Evolutionary conservation across 2,329 filamentous ascomycete species (phyloP).

Genomic region (Colletotrichum australisinense): DNA sequence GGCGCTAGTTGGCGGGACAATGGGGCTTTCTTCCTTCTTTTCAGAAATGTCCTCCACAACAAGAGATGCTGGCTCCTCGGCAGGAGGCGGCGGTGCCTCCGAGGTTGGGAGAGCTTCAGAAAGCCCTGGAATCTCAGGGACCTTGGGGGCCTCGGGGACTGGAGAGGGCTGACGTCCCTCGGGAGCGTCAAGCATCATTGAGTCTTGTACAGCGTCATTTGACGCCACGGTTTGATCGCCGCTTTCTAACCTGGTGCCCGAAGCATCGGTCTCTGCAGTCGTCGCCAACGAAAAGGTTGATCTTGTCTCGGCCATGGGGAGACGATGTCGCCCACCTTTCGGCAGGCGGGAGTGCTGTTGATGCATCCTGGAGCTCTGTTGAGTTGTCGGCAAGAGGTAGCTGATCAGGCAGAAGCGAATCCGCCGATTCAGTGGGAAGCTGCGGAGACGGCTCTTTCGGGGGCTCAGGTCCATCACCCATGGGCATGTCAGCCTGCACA

Average conservation of each 20-base stretch:
- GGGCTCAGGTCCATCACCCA: conserved; percentile 15
- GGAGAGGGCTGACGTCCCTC: background rate
- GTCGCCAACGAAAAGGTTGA: conserved; percentile 31
- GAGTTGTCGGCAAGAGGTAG: conserved; percentile 3
- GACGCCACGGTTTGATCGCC: conserved; percentile 25
- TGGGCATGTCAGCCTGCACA: conserved; percentile 10
- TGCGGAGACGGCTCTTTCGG: background rate
- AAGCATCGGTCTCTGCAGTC: conserved; percentile 29
- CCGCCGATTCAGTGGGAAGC: background rate
- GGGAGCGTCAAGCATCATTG: conserved; percentile 24
- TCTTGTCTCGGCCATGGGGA: conserved; percentile 30
- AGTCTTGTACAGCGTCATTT: conserved; percentile 13
- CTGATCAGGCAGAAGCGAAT: background rate
- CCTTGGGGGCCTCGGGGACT: background rate
- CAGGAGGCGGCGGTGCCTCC: conserved; percentile 4
- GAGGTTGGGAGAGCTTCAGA: background rate
- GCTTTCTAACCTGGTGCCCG: conserved; percentile 22
- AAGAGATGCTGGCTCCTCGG: conserved; percentile 2
- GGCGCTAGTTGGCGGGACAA: background rate
- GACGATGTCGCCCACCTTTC: conserved; percentile 31
- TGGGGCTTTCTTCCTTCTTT: conserved; percentile 3
- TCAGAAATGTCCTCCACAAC: conserved; percentile 3
- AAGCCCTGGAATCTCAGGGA: background rate
- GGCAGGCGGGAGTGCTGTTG: conserved; percentile 24
- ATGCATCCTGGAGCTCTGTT: conserved; percentile 18